These are phyloP conservation scores for Cruciata laevipes DNA, from an alignment of 257 asterid species.

Conservation along the genomic window DNA sequence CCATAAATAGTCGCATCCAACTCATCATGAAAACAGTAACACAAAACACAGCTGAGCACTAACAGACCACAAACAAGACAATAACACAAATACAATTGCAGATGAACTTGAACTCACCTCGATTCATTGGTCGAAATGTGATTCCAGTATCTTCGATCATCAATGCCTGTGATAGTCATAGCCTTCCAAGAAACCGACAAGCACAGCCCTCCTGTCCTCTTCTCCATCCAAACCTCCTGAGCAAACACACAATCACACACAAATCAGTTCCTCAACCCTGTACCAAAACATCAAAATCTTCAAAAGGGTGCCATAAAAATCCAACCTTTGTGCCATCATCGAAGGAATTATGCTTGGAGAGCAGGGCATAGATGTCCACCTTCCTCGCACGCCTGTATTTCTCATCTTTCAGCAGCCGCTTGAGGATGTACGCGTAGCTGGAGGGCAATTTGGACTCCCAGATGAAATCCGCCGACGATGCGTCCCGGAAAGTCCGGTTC, in stretches of 20 bases:
- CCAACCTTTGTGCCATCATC: constrained; percentile 69
- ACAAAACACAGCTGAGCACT: not conserved
- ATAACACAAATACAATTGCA: not conserved
- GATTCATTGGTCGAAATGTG: constrained; percentile 61
- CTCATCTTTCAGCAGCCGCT: constrained; percentile 30
- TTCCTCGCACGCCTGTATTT: constrained; percentile 23
- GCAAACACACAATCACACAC: not conserved
- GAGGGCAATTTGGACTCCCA: constrained; percentile 73
- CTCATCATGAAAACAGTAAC: not conserved
- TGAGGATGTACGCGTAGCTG: constrained; percentile 39
- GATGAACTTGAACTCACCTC: constrained; percentile 41
- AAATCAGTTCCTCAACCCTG: not conserved
- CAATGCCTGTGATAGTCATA: constrained; percentile 71
- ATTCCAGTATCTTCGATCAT: constrained; percentile 91
- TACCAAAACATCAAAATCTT: not conserved
- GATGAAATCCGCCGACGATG: constrained; percentile 79
- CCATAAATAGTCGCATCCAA: not conserved
- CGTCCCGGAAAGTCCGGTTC: constrained; percentile 55
- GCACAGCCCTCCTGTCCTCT: constrained; percentile 71
- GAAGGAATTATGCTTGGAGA: constrained; percentile 42
- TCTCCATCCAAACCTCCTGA: constrained; percentile 81
- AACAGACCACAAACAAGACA: not conserved
- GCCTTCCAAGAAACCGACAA: constrained; percentile 69
- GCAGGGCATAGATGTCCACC: constrained; percentile 53
- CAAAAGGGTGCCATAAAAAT: not conserved